Percentiles rank a stretch among this genome's conserved stretches.
phyloP scores from a whole-genome alignment of 177 flowering plant genomes.

The Vitis hybrid region DNA sequence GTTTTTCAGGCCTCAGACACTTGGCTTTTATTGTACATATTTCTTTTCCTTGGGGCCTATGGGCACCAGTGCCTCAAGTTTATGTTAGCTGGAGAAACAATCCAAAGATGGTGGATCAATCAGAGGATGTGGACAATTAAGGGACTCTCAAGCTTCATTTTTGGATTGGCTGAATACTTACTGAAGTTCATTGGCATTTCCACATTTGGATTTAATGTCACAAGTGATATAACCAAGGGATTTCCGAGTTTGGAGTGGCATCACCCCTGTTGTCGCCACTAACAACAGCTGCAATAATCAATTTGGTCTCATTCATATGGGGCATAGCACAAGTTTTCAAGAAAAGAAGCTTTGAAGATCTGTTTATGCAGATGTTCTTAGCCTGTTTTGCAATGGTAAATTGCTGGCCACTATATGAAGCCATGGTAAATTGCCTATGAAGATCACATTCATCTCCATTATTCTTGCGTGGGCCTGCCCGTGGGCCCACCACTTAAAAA shows the following conservation, averaged over 20 bases:
- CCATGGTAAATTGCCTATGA: no score
- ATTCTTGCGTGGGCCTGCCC: no score
- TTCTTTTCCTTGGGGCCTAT: slow-evolving; percentile 22
- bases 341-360: not conserved
- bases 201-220: slow-evolving; percentile 19
- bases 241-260: not conserved
- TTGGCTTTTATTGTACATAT: slow-evolving; percentile 2
- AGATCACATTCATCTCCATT: no score
- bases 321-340: not conserved
- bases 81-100: slow-evolving; percentile 6
- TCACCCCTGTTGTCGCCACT: not conserved
- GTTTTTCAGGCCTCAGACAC: slow-evolving; percentile 9
- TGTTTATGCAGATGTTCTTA: not conserved
- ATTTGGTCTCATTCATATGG: not conserved
- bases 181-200: slow-evolving; percentile 21
- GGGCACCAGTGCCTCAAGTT: slow-evolving; percentile 22
- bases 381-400: not conserved
- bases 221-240: not conserved
- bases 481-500: no score
- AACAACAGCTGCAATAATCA: not conserved
- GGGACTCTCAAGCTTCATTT: slow-evolving; percentile 23
- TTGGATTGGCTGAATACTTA: slow-evolving; percentile 17
- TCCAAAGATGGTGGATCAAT: slow-evolving; percentile 27
- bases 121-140: slow-evolving; percentile 33
- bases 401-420: not conserved